A percentile compares a stretch with the other conserved stretches of the same genome.
Conservation (phyloP, 2,329 filamentous ascomycete species). For the Ascochyta clinopodiicola region DNA sequence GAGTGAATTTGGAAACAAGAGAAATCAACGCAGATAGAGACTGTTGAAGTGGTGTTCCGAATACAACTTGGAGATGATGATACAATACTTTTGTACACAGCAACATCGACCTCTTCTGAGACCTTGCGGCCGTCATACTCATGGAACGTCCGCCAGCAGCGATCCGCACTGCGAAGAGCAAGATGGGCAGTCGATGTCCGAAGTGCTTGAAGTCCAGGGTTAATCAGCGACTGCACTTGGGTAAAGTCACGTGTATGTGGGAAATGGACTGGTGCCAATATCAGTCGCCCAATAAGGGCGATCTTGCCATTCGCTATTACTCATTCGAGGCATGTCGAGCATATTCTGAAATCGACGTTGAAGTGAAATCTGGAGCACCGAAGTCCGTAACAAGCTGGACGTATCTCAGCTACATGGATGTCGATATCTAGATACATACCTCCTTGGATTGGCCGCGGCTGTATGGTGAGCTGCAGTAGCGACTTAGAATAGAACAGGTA, state of each 20-base stretch:
- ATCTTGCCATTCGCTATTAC: not conserved
- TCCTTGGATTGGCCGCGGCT: not conserved
- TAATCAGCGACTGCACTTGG: not conserved
- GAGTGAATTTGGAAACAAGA: not conserved
- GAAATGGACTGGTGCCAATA: not conserved
- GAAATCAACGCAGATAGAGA: not conserved
- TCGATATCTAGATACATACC: not conserved
- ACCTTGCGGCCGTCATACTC: constrained; percentile 5
- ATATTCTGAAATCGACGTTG: not conserved
- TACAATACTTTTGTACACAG: constrained; percentile 5
- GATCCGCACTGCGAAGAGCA: constrained; percentile 6
- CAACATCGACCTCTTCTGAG: constrained; percentile 3
- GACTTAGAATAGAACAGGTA: constrained; percentile 4
- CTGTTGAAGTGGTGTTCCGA: not conserved
- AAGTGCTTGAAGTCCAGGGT: constrained; percentile 3
- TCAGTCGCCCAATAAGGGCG: not conserved
- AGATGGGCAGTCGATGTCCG: constrained; percentile 2
- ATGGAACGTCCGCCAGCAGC: constrained; percentile 3
- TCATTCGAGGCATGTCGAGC: not conserved
- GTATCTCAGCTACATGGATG: not conserved
- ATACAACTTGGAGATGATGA: not conserved
- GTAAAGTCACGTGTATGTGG: not conserved
- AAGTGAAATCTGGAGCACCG: not conserved
- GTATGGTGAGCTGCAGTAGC: constrained; percentile 1
- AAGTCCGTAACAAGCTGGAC: not conserved